phyloP scores from a whole-genome alignment of 2,329 filamentous ascomycete genomes.

The Paraconiothyrium sp. region DNA sequence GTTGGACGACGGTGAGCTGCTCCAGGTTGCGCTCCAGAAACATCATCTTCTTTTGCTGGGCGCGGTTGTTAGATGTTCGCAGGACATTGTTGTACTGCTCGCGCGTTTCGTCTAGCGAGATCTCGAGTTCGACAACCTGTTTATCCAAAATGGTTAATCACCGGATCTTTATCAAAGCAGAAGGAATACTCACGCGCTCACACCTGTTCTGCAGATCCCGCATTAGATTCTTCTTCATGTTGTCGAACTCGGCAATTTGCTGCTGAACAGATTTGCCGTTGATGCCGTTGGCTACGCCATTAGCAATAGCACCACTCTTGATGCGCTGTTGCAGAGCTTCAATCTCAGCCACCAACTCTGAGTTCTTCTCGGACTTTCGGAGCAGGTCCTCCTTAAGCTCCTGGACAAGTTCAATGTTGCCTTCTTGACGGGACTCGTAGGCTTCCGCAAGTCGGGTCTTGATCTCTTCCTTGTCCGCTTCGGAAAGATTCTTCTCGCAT shows the following conservation, averaged over 20 bases:
- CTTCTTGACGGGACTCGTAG: slow-evolving; percentile 78
- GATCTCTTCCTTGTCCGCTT: slow-evolving; percentile 83
- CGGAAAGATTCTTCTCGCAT: slow-evolving; percentile 79
- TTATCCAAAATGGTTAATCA: slow-evolving; percentile 32
- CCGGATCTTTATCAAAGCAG: slow-evolving; percentile 16
- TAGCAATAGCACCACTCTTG: slow-evolving; percentile 71
- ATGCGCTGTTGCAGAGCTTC: slow-evolving; percentile 80
- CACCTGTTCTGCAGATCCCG: slow-evolving; percentile 97
- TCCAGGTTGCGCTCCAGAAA: slow-evolving; percentile 98
- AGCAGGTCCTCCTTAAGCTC: slow-evolving; percentile 79
- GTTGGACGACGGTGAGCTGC: slow-evolving; percentile 95
- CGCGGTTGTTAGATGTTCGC: slow-evolving; percentile 94
- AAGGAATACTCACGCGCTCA: slow-evolving; percentile 71
- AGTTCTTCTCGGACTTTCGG: slow-evolving; percentile 82
- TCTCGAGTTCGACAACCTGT: slow-evolving; percentile 90
- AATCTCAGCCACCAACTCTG: slow-evolving; percentile 80
- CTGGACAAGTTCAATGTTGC: slow-evolving; percentile 76
- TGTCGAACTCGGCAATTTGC: slow-evolving; percentile 97
- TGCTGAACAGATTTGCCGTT: slow-evolving; percentile 95
- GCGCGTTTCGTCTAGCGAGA: slow-evolving; percentile 93
- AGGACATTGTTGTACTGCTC: slow-evolving; percentile 99
- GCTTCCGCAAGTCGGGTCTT: slow-evolving; percentile 81
- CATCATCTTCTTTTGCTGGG: slow-evolving; percentile 99
- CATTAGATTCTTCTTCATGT: slow-evolving; percentile 99
- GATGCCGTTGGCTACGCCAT: slow-evolving; percentile 64